Conservation (phyloP, 352 stramenopile genomes). For the Phytophthora cryptogea region DNA sequence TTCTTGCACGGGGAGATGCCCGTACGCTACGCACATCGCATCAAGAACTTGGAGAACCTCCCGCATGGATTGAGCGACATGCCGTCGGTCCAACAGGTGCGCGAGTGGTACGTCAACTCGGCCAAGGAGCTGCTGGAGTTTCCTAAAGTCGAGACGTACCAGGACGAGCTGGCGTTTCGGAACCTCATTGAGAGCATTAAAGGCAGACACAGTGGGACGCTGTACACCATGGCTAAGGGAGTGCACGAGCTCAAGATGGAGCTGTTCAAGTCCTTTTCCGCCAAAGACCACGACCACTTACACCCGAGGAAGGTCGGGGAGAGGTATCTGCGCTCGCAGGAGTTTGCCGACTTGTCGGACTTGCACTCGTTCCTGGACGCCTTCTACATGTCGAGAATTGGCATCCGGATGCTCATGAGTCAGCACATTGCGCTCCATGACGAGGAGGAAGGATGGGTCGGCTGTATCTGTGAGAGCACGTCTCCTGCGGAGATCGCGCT, state of each 20-base stretch:
- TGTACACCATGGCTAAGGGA: constrained; percentile 99
- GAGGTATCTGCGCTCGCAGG: constrained; percentile 73
- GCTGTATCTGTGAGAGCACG: constrained; percentile 96
- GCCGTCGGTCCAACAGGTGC: constrained; percentile 93
- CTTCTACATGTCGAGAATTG: constrained; percentile 99
- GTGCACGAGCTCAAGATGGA: constrained; percentile 97
- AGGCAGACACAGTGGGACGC: constrained; percentile 95
- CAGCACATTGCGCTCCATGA: constrained; percentile 98
- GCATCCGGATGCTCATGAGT: constrained; percentile 99
- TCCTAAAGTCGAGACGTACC: constrained; percentile 78
- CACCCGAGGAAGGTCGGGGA: constrained; percentile 58
- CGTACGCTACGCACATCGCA: constrained; percentile 96
- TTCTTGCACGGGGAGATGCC: constrained; percentile 99
- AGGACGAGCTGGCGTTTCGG: constrained; percentile 93
- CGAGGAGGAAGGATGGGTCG: constrained; percentile 85
- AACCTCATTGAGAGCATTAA: constrained; percentile 97
- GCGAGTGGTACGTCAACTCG: constrained; percentile 97
- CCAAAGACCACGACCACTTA: constrained; percentile 34
- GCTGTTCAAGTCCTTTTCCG: constrained; percentile 73
- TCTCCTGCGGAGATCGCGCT: constrained; percentile 97
- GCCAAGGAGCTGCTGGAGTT: constrained; percentile 94
- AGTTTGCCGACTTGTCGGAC: constrained; percentile 91
- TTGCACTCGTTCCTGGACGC: constrained; percentile 98
- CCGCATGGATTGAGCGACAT: constrained; percentile 95
- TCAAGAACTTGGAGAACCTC: constrained; percentile 95